phyloP scores from a whole-genome alignment of 176 grass and related monocot genomes.

The Coix lacrymajobi region DNA sequence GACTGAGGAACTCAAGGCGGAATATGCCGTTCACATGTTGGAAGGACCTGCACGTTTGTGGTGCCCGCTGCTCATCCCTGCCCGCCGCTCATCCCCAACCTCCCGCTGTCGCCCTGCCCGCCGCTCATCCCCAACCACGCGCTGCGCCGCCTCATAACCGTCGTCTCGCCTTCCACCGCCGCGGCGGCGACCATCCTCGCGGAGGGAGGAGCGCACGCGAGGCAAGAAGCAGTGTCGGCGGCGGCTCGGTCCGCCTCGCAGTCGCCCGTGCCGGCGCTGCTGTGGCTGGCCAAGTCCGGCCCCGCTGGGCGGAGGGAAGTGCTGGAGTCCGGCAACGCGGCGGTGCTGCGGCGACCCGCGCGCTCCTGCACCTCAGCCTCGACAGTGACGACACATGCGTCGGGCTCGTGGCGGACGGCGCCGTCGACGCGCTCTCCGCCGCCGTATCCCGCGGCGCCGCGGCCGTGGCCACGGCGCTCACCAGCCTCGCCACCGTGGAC shows the following conservation, averaged over 20 bases:
- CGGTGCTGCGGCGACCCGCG: slow-evolving; percentile 42
- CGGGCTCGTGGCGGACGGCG: slow-evolving; percentile 68
- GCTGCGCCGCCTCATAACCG: slow-evolving; percentile 65
- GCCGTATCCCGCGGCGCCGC: slow-evolving; percentile 39
- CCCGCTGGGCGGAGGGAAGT: slow-evolving; percentile 44
- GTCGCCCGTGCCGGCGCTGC: slow-evolving; percentile 6
- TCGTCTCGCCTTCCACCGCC: no score
- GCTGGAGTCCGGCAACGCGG: slow-evolving; percentile 53
- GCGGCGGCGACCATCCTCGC: background rate
- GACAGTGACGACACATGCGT: slow-evolving; percentile 88
- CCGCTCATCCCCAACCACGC: slow-evolving; percentile 80
- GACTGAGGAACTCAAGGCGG: no score
- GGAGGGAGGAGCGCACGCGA: background rate
- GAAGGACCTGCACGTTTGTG: no score
- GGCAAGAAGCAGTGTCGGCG: background rate
- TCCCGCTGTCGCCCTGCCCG: slow-evolving; percentile 43
- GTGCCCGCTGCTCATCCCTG: no score
- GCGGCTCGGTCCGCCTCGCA: background rate
- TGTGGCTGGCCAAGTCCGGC: slow-evolving; percentile 45
- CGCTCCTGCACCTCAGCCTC: slow-evolving; percentile 59
- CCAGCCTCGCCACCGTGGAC: no score
- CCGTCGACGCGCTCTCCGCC: slow-evolving; percentile 59
- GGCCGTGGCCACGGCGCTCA: no score
- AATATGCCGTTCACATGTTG: no score
- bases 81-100: no score